A percentile compares a stretch with the other conserved stretches of the same genome.
Evolutionary conservation across 768 basidiomycete genomes (phyloP).

Genomic region (Hydnum rufescens): DNA sequence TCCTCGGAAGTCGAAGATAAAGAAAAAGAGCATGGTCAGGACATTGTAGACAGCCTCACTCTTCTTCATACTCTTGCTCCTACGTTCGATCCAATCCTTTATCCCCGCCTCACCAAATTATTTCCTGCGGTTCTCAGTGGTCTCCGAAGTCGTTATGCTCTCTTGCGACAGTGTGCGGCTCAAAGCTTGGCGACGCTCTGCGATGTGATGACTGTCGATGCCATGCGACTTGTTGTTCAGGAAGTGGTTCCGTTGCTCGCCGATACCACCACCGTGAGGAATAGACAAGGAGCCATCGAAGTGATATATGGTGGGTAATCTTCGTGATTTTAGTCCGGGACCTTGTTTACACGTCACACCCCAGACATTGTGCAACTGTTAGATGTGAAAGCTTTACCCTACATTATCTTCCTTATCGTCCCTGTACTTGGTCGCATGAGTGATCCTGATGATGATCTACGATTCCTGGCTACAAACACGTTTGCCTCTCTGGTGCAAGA

Average conservation of each 20-base stretch:
- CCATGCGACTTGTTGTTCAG: constrained; percentile 82
- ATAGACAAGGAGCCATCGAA: constrained; percentile 81
- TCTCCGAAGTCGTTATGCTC: constrained; percentile 70
- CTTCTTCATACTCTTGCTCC: constrained; percentile 69
- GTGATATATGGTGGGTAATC: constrained; percentile 67
- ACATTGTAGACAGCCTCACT: constrained; percentile 81
- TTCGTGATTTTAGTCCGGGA: not conserved
- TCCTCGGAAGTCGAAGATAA: constrained; percentile 15
- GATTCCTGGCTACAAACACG: constrained; percentile 87
- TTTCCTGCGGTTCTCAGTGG: constrained; percentile 62
- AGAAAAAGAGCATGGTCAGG: constrained; percentile 46
- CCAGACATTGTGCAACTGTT: constrained; percentile 79
- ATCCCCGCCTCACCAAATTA: constrained; percentile 44
- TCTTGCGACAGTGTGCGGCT: constrained; percentile 76
- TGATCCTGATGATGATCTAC: constrained; percentile 76
- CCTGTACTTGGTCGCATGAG: constrained; percentile 96
- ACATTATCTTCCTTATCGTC: constrained; percentile 90
- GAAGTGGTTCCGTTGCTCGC: constrained; percentile 60
- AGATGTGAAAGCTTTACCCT: constrained; percentile 87
- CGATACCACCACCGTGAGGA: constrained; percentile 50
- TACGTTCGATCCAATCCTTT: constrained; percentile 48
- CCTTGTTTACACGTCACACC: not conserved
- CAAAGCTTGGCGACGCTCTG: constrained; percentile 77
- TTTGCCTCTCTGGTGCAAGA: constrained; percentile 94
- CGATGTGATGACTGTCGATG: constrained; percentile 63